phyloP scores from a whole-genome alignment of 495 filamentous ascomycete species.

The Neurospora cerealis region DNA sequence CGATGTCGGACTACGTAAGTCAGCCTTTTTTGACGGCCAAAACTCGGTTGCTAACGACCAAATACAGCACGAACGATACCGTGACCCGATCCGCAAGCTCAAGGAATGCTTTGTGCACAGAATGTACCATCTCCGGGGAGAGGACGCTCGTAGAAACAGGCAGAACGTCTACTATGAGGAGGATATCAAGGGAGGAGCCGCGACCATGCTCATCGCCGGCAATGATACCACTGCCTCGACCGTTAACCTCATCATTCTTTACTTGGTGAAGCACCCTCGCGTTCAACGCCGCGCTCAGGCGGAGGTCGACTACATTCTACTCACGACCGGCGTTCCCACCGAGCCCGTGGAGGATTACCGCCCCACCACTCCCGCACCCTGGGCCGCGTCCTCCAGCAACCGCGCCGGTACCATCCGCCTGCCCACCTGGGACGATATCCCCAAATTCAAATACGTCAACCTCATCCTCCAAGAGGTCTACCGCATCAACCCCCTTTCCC shows the following conservation, averaged over 20 bases:
- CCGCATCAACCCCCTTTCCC: conserved; percentile 51
- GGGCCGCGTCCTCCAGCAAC: neutral
- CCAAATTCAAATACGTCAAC: conserved; percentile 40
- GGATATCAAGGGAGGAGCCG: conserved; percentile 40
- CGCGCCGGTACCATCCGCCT: conserved; percentile 32
- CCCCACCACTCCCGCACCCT: neutral
- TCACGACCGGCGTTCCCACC: neutral
- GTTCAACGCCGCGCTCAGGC: conserved; percentile 45
- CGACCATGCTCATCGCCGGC: conserved; percentile 40
- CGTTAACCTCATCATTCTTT: conserved; percentile 29
- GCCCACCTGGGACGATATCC: conserved; percentile 41
- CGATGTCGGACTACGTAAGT: conserved; percentile 17
- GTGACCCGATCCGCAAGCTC: neutral
- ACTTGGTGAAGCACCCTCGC: conserved; percentile 33
- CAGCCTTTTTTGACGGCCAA: neutral
- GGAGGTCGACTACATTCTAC: conserved; percentile 43
- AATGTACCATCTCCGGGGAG: neutral
- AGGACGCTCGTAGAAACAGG: conserved; percentile 2
- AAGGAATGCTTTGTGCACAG: neutral
- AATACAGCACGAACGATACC: neutral
- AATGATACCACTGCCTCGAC: conserved; percentile 38
- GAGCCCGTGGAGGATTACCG: neutral
- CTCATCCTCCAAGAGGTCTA: conserved; percentile 49
- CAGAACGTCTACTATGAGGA: conserved; percentile 30
- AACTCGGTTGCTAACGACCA: neutral